phyloP scores from a whole-genome alignment of 2,329 filamentous ascomycete genomes.

The Sporothrix euskadiensis region DNA sequence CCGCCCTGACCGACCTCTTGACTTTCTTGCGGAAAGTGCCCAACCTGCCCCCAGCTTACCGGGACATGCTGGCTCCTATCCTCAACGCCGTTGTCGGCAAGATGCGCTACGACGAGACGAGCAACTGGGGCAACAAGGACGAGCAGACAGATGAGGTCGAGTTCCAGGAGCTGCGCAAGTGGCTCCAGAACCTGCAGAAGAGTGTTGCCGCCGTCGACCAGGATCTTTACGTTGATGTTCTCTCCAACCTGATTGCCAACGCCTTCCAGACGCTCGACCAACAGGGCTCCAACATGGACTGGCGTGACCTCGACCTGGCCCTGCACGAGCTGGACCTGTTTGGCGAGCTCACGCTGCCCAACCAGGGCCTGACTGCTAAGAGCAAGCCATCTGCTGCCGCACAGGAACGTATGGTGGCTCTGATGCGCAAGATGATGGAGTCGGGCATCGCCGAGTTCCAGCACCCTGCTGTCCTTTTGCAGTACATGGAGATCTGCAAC shows the following conservation, averaged over 20 bases:
- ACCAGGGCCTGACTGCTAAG: constrained; percentile 83
- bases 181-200: constrained; percentile 87
- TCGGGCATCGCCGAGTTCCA: constrained; percentile 82
- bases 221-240: constrained; percentile 79
- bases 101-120: constrained; percentile 97
- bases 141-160: constrained; percentile 96
- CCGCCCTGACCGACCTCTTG: constrained; percentile 86
- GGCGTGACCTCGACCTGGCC: constrained; percentile 92
- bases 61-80: constrained; percentile 81
- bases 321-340: constrained; percentile 95
- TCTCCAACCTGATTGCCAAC: constrained; percentile 83
- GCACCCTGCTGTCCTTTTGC: constrained; percentile 87
- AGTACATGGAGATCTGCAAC: constrained; percentile 98
- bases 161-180: constrained; percentile 90
- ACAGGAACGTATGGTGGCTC: constrained; percentile 77
- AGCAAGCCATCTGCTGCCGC: constrained; percentile 77
- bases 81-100: constrained; percentile 90
- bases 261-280: constrained; percentile 81
- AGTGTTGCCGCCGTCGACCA: constrained; percentile 89
- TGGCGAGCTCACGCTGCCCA: constrained; percentile 87
- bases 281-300: constrained; percentile 75
- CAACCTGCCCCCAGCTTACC: constrained; percentile 70
- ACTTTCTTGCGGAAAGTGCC: constrained; percentile 84
- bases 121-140: constrained; percentile 88
- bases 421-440: constrained; percentile 96